phyloP scores from a whole-genome alignment of 139 green algal species.

The Haematococcus lacustris region DNA sequence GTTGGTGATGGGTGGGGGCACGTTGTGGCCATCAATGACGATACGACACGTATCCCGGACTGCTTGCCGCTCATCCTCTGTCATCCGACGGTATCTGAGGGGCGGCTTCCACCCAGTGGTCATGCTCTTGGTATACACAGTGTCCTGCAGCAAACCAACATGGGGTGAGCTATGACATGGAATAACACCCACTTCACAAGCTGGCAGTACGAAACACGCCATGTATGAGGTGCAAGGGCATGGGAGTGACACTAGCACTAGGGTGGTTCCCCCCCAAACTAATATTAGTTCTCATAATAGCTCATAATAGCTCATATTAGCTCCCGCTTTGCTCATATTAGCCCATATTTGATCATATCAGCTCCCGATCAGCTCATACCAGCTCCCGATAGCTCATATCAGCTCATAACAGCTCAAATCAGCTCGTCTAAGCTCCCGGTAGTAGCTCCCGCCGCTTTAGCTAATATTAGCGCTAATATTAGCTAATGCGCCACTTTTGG shows the following conservation, averaged over 20 bases:
- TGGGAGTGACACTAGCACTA: neutral
- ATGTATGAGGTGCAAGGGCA: neutral
- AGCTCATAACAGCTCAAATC: no score
- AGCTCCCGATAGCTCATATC: no score
- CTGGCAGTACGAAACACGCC: neutral
- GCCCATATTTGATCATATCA: no score
- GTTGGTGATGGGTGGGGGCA: conserved; percentile 80
- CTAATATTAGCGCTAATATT: no score
- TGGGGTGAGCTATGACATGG: neutral
- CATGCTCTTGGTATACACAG: conserved; percentile 70
- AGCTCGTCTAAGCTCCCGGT: no score
- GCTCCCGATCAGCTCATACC: no score
- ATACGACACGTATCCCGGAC: conserved; percentile 88
- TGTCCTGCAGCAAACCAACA: conserved; percentile 35
- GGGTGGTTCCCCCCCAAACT: no score
- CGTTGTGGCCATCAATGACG: conserved; percentile 72
- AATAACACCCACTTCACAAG: neutral
- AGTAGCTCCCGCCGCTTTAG: no score
- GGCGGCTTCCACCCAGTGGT: conserved; percentile 91
- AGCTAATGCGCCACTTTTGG: no score
- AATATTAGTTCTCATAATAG: no score
- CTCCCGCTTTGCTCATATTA: no score
- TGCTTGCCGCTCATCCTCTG: conserved; percentile 37
- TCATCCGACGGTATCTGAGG: conserved; percentile 59
- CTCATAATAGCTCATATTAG: no score